Conservation (phyloP, 2,329 filamentous ascomycete genomes). For the Metarhizium sp. region DNA sequence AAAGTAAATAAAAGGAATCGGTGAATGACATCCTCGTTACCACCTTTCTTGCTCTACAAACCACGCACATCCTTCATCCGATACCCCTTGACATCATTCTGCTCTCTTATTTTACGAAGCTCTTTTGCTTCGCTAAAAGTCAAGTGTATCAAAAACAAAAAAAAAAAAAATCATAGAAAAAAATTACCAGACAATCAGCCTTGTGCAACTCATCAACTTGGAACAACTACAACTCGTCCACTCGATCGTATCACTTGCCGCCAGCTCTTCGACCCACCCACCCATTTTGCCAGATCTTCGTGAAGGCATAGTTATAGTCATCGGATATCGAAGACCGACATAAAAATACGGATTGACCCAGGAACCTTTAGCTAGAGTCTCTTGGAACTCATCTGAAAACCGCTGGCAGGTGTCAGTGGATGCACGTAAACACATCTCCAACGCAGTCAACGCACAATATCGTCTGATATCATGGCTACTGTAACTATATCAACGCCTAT, state of each 20-base stretch:
- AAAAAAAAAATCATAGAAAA: conserved; percentile 2
- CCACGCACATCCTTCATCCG: conserved; percentile 10
- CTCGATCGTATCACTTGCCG: not conserved
- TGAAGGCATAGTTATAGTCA: conserved; percentile 34
- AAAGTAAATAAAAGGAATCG: conserved; percentile 38
- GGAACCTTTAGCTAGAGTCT: conserved; percentile 52
- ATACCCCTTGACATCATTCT: conserved; percentile 10
- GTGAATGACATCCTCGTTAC: conserved; percentile 10
- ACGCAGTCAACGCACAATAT: conserved; percentile 9
- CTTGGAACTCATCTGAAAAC: conserved; percentile 44
- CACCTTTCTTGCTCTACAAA: conserved; percentile 17
- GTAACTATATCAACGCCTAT: conserved; percentile 77
- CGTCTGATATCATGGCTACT: conserved; percentile 61
- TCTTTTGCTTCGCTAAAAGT: conserved; percentile 13
- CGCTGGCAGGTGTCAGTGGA: conserved; percentile 32
- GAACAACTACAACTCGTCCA: conserved; percentile 11
- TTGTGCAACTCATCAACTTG: conserved; percentile 14
- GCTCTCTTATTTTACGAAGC: not conserved
- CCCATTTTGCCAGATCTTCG: conserved; percentile 23
- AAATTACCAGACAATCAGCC: conserved; percentile 26
- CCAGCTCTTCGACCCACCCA: not conserved
- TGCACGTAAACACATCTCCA: conserved; percentile 29
- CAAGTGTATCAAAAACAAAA: conserved; percentile 11
- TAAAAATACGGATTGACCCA: conserved; percentile 37
- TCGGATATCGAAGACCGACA: conserved; percentile 35